Base-by-base conservation (phyloP, 2,329 filamentous ascomycete genomes). In the Fusarium irregulare region DNA sequence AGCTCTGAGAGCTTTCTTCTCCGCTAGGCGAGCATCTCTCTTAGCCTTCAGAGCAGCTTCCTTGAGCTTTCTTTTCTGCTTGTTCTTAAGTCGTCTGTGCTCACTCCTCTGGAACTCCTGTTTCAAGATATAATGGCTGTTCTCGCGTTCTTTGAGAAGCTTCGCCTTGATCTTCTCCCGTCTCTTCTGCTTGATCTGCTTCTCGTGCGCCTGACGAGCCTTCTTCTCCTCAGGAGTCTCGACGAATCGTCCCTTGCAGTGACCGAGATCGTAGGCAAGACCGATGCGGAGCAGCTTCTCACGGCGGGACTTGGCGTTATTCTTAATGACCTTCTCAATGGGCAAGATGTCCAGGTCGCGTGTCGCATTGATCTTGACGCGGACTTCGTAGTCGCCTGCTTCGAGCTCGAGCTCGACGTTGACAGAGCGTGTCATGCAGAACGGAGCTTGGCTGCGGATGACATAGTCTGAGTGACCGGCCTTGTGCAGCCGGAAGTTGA, bases 61-160 rank as follows among this genome's bases (percentile, higher is more conserved):
- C 79, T 90, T 92, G 30, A 87, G 86, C 85, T 93, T 94, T 83
- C 91, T 93, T 81, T 92, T 93, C 79, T 93, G 95, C 81, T 92
- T 94, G 78, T 92, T 93, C 75, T 89, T 91, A 73, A 68, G 50
- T 6, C 60, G 56, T 25, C 50, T 71, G 18, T 69, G 74, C 34
- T 76, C 64, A 3, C 67, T 64, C 56, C 79, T 82, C 44, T 79
- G 77, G 45, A 79, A 78, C 30, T 80, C 77, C 49, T 80, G 81
- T 20, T 75, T 78, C 51, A 78, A 77, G 14, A 82, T 71, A 16
- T 80, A 80, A 46, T 83, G 76, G 6, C 69, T 60, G 53, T 79
- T 74, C 32, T 80, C 79, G n/a, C 76, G 75, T 58, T 80, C 83
- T 14, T 79, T 76, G n/a, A 81, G 79, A 13, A 83, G 76, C 75